These are phyloP conservation scores for Monosporozyma aquatica DNA, from an alignment of 805 yeast species.

Conservation along the genomic window DNA sequence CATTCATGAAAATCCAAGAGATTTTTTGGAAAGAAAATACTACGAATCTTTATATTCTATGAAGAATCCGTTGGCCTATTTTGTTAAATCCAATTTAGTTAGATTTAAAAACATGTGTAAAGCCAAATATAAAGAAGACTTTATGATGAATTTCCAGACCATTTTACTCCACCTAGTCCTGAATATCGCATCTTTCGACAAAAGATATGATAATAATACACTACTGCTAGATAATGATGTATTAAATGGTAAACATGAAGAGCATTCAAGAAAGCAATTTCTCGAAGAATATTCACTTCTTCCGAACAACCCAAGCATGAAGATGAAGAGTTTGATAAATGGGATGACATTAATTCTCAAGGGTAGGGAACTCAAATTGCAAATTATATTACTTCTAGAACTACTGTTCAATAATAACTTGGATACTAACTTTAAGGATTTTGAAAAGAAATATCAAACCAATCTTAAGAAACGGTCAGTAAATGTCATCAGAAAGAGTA, in stretches of 20 bases:
- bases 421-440: slow-evolving; percentile 30
- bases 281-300: slow-evolving; percentile 8
- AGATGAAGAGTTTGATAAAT: slow-evolving; percentile 16
- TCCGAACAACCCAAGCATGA: neutral
- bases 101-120: slow-evolving; percentile 38
- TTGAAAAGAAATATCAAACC: slow-evolving; percentile 19
- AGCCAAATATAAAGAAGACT: slow-evolving; percentile 11
- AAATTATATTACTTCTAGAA: slow-evolving; percentile 41
- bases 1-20: slow-evolving; percentile 11
- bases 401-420: slow-evolving; percentile 30
- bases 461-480: slow-evolving; percentile 25
- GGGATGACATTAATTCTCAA: slow-evolving; percentile 36
- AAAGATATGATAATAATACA: slow-evolving; percentile 18
- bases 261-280: slow-evolving; percentile 16
- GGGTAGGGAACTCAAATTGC: slow-evolving; percentile 49
- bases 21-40: slow-evolving; percentile 28
- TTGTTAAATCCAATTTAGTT: slow-evolving; percentile 42
- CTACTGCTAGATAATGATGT: slow-evolving; percentile 18
- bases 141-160: slow-evolving; percentile 12
- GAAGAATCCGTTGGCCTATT: slow-evolving; percentile 32
- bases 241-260: slow-evolving; percentile 15
- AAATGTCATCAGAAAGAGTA: slow-evolving; percentile 22
- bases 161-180: slow-evolving; percentile 29
- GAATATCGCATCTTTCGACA: slow-evolving; percentile 34
- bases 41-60: slow-evolving; percentile 30